These are phyloP conservation scores for Pseudogymnoascus sp. DNA, from an alignment of 2,329 filamentous ascomycete species.

Conservation along the genomic window DNA sequence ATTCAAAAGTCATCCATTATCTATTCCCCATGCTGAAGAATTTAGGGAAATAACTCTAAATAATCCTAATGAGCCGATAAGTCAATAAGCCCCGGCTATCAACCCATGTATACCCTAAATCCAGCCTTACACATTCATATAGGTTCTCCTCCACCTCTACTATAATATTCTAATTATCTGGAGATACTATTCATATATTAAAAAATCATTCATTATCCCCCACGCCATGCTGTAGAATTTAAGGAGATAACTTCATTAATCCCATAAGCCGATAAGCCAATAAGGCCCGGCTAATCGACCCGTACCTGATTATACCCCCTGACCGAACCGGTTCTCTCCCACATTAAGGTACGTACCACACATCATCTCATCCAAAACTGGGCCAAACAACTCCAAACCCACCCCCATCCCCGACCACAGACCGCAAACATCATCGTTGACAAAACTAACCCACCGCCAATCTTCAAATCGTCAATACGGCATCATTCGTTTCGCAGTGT, in stretches of 20 bases:
- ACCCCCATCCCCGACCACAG: conserved; percentile 1
- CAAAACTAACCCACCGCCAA: not conserved
- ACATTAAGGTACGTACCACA: not conserved
- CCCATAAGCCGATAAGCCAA: not conserved
- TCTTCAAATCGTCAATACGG: conserved; percentile 4
- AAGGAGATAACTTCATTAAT: not conserved
- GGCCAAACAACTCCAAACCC: conserved; percentile 8
- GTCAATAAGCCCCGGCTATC: not conserved
- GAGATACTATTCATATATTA: no score
- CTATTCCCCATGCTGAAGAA: not conserved
- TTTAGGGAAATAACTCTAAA: not conserved
- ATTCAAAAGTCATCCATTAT: no score
- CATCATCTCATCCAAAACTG: conserved; percentile 7
- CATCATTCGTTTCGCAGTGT: conserved; percentile 8
- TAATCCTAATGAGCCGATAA: not conserved
- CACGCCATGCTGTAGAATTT: not conserved
- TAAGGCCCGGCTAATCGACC: not conserved
- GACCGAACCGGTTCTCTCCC: not conserved
- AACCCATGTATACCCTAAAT: no score
- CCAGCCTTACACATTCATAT: no score
- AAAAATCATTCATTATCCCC: no score
- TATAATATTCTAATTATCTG: no score
- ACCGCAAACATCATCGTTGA: conserved; percentile 3
- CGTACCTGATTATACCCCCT: conserved; percentile 8
- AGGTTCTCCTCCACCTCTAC: no score